phyloP scores from a whole-genome alignment of 192 early-diverging fungal genomes.

The Powellomyces hirtus region DNA sequence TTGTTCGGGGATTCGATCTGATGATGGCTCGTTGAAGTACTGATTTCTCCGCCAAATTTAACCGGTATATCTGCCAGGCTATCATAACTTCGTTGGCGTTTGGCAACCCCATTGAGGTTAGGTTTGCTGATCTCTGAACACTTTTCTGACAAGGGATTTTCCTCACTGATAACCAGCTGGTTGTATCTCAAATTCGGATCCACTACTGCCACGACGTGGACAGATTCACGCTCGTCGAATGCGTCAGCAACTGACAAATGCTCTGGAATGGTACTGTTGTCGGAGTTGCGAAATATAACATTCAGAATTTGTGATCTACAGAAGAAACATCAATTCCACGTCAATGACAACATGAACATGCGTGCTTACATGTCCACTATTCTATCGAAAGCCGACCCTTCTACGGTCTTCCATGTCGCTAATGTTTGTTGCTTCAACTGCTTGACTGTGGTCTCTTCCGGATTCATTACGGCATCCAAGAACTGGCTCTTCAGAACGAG shows the following conservation, averaged over 20 bases:
- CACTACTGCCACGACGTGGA: slow-evolving; percentile 16
- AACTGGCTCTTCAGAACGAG: slow-evolving; percentile 16
- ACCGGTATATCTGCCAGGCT: too few relatives aligned
- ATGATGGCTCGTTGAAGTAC: too few relatives aligned
- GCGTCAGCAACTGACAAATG: slow-evolving; percentile 15
- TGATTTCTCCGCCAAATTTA: too few relatives aligned
- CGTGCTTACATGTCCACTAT: not conserved
- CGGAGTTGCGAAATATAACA: slow-evolving; percentile 9
- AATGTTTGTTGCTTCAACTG: slow-evolving; percentile 7
- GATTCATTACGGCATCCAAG: not conserved
- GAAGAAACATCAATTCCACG: not conserved
- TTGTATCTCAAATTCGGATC: not conserved
- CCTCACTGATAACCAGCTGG: not conserved
- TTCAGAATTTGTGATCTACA: not conserved
- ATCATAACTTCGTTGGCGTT: too few relatives aligned
- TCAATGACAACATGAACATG: too few relatives aligned
- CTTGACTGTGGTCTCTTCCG: slow-evolving; percentile 5
- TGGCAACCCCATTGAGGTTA: too few relatives aligned
- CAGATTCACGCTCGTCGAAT: slow-evolving; percentile 21
- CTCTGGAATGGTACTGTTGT: slow-evolving; percentile 19
- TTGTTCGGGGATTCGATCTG: too few relatives aligned
- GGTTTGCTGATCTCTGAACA: too few relatives aligned
- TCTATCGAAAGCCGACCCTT: not conserved
- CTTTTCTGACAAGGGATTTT: too few relatives aligned
- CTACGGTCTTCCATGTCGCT: slow-evolving; percentile 11